Percentiles rank a stretch among this genome's conserved stretches.
These are phyloP conservation scores for Waitea zeae DNA, from an alignment of 1,284 basidiomycete genomes.

Conservation along the genomic window DNA sequence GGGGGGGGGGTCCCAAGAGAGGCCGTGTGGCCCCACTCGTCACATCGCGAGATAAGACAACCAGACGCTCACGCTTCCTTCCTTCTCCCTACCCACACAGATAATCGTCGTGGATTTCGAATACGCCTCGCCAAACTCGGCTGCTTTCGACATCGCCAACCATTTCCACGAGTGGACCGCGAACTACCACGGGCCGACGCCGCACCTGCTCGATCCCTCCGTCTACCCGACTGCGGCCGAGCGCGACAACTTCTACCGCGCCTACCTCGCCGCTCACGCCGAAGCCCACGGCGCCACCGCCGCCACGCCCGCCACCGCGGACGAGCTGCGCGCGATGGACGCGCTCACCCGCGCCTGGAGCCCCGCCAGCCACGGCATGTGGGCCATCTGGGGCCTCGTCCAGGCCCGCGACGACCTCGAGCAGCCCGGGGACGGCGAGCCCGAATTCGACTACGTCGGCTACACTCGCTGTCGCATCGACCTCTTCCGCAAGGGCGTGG, in stretches of 20 bases:
- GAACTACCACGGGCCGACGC: slow-evolving; percentile 63
- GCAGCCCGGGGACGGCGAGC: slow-evolving; percentile 29
- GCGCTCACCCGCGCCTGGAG: slow-evolving; percentile 68
- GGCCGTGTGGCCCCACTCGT: background rate
- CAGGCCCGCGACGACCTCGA: slow-evolving; percentile 74
- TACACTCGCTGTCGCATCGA: slow-evolving; percentile 53
- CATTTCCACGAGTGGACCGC: slow-evolving; percentile 95
- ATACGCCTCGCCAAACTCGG: slow-evolving; percentile 79
- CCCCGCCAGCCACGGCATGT: slow-evolving; percentile 76
- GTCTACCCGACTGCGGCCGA: slow-evolving; percentile 62
- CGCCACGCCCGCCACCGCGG: slow-evolving; percentile 13
- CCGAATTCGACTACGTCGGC: slow-evolving; percentile 65
- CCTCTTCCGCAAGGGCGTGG: slow-evolving; percentile 40
- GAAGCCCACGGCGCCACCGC: slow-evolving; percentile 18
- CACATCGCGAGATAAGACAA: too few relatives aligned
- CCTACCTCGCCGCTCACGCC: too few relatives aligned
- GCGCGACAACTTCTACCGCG: slow-evolving; percentile 66
- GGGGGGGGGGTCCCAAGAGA: too few relatives aligned
- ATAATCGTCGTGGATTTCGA: slow-evolving; percentile 94
- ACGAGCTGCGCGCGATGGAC: slow-evolving; percentile 18
- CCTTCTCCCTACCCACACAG: too few relatives aligned
- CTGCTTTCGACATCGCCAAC: slow-evolving; percentile 88
- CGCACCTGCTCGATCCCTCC: slow-evolving; percentile 54
- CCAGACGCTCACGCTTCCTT: slow-evolving; percentile 2
- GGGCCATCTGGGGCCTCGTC: slow-evolving; percentile 85